Evolutionary conservation across 78 protist genomes (phyloP), one percentile per base, ranked within the genome.

Genomic region (Mantamonas sphyraenae): DNA sequence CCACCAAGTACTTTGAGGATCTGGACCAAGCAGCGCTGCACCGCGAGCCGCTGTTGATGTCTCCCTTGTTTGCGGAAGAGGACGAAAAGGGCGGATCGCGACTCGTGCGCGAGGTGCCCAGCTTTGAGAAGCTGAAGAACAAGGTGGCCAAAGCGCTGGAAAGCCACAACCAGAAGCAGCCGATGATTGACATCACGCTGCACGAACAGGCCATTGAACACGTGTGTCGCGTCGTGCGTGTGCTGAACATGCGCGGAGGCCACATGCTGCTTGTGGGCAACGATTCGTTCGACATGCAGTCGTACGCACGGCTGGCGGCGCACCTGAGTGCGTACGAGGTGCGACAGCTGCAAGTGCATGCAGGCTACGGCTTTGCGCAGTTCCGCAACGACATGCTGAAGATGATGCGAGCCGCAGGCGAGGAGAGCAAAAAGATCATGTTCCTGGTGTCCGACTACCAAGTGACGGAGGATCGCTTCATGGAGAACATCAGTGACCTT

Each of bases 261-360:
- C 71, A 90, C 51, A 76, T 86, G n/a, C 47, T 90, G 60, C 83
- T 90, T 14, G 82, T 90, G 33, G 95, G 95, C 10, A 77, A 77
- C 35, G 90, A 87, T 0, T 90, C 90, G 34, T 60, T 76, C 5
- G 90, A 88, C 8, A 79, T 84, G 60, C 87, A 86, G 68, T 70
- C 85, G 26, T 67, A 84, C 22, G 40, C 90, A 0, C 67, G 85
- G 14, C 78, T 90, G 12, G 83, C 87, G 31, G 69, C 79, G 16
- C 78, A 66, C 61, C 82, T 88, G 68, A 28, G 65, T 33, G 70
- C 64, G 2, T 59, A 71, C 59, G 83, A 76, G 12, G 67, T 70
- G 30, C 42, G 65, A 51, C 89, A 88, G 66, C 79, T 83, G 62
- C 56, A 50, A 4, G 50, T 80, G 37, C 74, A 85, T 3, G 24